phyloP scores from a whole-genome alignment of 345 rosid species.

The thale cress (Arabidopsis thaliana) region DNA sequence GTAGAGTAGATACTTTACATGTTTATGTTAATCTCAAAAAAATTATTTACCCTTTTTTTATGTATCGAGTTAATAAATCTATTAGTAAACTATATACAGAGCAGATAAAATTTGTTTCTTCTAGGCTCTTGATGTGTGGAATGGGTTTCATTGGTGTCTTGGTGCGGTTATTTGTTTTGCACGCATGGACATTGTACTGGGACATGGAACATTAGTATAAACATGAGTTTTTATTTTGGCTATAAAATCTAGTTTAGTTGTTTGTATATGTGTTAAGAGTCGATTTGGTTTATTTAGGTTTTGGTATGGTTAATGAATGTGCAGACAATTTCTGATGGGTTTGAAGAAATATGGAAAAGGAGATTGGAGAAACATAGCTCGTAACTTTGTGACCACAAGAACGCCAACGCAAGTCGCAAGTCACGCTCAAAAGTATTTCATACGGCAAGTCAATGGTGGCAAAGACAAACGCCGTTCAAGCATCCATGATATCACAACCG shows the following conservation, averaged over 20 bases:
- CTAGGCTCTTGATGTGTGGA: conserved; percentile 13
- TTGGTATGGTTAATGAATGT: conserved; percentile 15
- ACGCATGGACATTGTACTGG: neutral
- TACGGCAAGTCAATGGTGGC: conserved; percentile 87
- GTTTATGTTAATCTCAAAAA: neutral
- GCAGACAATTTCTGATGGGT: conserved; percentile 92
- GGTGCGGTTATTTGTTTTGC: conserved; percentile 12
- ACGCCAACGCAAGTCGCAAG: conserved; percentile 99
- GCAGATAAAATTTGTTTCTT: neutral
- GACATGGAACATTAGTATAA: conserved; percentile 9
- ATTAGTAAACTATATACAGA: conserved; percentile 9
- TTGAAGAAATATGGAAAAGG: conserved; percentile 96
- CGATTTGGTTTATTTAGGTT: conserved; percentile 1
- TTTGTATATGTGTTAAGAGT: neutral
- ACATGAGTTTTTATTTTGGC: neutral
- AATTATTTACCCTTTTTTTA: neutral
- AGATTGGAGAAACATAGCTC: conserved; percentile 97
- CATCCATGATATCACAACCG: conserved; percentile 95
- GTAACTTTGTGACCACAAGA: conserved; percentile 81
- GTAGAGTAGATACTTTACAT: neutral
- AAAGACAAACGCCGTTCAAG: conserved; percentile 97
- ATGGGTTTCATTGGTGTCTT: conserved; percentile 5
- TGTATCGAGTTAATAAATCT: conserved; percentile 20
- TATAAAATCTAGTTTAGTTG: neutral
- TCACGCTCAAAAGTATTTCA: conserved; percentile 98